phyloP scores from a whole-genome alignment of 768 basidiomycete species.

The Suillus alpinus region DNA sequence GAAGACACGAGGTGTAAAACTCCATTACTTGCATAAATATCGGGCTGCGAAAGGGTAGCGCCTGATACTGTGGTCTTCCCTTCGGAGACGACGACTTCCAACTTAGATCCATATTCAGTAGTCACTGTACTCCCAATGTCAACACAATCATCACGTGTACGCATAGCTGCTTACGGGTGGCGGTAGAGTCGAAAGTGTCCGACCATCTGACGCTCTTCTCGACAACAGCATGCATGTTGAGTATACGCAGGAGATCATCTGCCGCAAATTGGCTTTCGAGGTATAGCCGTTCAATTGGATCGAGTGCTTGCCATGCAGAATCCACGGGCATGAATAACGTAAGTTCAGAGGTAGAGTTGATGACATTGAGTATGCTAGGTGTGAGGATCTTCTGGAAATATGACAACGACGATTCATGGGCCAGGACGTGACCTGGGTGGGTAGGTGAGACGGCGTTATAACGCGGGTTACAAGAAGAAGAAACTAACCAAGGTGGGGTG shows the following conservation, averaged over 20 bases:
- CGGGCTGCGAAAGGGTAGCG: slow-evolving; percentile 64
- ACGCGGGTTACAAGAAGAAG: not conserved
- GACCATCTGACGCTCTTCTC: slow-evolving; percentile 62
- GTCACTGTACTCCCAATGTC: slow-evolving; percentile 47
- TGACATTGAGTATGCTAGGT: slow-evolving; percentile 47
- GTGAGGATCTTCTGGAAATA: slow-evolving; percentile 76
- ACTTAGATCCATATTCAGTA: slow-evolving; percentile 61
- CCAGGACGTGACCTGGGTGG: slow-evolving; percentile 56
- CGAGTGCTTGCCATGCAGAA: slow-evolving; percentile 76
- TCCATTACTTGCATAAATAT: slow-evolving; percentile 93
- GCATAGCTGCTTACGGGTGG: slow-evolving; percentile 47
- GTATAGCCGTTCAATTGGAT: slow-evolving; percentile 79
- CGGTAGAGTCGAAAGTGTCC: slow-evolving; percentile 51
- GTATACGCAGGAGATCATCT: slow-evolving; percentile 73
- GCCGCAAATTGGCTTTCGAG: slow-evolving; percentile 85
- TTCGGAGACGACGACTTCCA: slow-evolving; percentile 56
- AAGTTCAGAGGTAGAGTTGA: slow-evolving; percentile 68
- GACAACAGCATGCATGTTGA: slow-evolving; percentile 74
- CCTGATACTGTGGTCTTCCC: slow-evolving; percentile 55
- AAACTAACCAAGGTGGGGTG: slow-evolving; percentile 66
- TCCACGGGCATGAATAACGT: slow-evolving; percentile 90
- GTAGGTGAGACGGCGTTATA: slow-evolving; percentile 1
- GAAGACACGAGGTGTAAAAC: slow-evolving; percentile 88
- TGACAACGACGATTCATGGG: slow-evolving; percentile 57
- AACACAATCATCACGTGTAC: not conserved